phyloP scores from a whole-genome alignment of 345 rosid genomes.

The Acer yangbiense region DNA sequence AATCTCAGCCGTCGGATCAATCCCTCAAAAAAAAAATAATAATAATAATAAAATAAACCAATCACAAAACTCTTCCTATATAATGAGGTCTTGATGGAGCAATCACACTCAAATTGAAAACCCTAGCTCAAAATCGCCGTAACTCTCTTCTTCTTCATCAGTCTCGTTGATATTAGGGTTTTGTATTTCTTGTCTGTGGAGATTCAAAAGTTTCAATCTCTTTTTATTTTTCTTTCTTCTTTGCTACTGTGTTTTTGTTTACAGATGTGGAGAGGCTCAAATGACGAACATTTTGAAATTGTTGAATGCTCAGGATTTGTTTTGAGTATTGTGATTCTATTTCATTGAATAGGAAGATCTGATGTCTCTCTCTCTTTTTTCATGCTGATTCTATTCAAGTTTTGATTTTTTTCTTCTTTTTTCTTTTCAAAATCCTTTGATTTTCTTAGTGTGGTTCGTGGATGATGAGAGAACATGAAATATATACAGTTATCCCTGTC shows the following conservation, averaged over 20 bases:
- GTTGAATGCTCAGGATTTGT: slow-evolving; percentile 24
- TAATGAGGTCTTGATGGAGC: neutral
- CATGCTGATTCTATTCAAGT: neutral
- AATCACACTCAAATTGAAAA: neutral
- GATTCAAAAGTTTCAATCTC: neutral
- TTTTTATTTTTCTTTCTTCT: neutral
- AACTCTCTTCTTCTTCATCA: too few species aligned
- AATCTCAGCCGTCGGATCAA: slow-evolving; percentile 1
- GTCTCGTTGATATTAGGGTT: too few species aligned
- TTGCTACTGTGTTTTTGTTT: too few species aligned
- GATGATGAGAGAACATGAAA: slow-evolving; percentile 16
- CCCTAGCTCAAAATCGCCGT: neutral
- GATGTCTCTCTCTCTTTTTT: slow-evolving; percentile 28
- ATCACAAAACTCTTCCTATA: neutral
- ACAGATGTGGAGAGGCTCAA: slow-evolving; percentile 19
- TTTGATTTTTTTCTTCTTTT: too few species aligned
- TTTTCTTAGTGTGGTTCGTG: neutral
- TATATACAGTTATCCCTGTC: slow-evolving; percentile 34
- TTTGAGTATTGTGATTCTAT: slow-evolving; percentile 30
- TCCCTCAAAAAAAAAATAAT: neutral
- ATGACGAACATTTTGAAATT: slow-evolving; percentile 34
- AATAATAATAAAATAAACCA: too few species aligned
- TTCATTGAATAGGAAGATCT: slow-evolving; percentile 55
- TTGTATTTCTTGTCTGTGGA: too few species aligned
- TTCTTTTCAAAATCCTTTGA: neutral